Base-by-base conservation (phyloP, 2,329 filamentous ascomycete genomes). In the Neonectria ditissima region DNA sequence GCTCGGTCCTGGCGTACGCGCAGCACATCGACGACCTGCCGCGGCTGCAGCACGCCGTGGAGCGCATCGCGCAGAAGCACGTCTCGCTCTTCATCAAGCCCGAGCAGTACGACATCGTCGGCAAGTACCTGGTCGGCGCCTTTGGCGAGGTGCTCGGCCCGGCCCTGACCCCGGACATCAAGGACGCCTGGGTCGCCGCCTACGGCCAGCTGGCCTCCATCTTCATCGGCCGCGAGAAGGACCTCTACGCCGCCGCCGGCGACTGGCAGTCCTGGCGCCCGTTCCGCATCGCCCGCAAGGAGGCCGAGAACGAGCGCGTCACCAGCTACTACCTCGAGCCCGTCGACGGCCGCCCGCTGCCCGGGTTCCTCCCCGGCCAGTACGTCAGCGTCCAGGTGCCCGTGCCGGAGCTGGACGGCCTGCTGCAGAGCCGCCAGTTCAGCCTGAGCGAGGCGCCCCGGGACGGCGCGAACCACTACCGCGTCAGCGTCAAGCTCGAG, bases 11-110 rank as follows among this genome's bases (percentile, higher is more conserved):
- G 69, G 90, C 90, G 57, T 94, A 94, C 73, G 92, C 92, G 52
- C 80, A 83, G 34, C 84, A 93, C 77, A 91, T 94, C 73, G 90
- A 93, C 76, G 84, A 93, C 73, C 83, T 92, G 0, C 85, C 83
- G 50, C 85, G 81, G 20, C 82, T 94, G 5, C 76, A 76, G 13
- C 82, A 85, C 32, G 80, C 80, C 34, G 81, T 87, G 14, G 89
- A 92, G 76, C 86, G 89, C 71, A 93, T 95, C 68, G 90, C 89
- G 61, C 87, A 93, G 73, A 94, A 93, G 80, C 92, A 94, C 74
- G 90, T 85, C 24, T 91, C 87, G 1, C 83, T 94, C n/a, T 87
- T 87, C 74, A 86, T 94, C 72, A 80, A 82, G 67, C 84, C 91
- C 0, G 89, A 89, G 22, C 89, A 93, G 56, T 94, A 94, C 75